Percentiles rank a stretch among this genome's conserved stretches.
These are phyloP conservation scores for Penicillium capsulatum DNA, from an alignment of 2,329 filamentous ascomycete species.

Conservation along the genomic window DNA sequence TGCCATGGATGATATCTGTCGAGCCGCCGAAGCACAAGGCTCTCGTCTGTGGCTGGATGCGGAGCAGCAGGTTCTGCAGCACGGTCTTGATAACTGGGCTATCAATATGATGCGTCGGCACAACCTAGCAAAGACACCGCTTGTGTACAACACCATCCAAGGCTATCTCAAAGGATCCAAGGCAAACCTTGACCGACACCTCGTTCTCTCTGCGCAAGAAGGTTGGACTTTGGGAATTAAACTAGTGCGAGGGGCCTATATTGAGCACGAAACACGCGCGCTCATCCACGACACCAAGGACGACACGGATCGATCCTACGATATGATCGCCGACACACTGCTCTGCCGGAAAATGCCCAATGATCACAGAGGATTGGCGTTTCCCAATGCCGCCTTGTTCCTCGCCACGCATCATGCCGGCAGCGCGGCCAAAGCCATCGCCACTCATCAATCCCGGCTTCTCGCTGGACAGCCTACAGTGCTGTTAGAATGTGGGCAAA, in stretches of 20 bases:
- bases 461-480: conserved; percentile 35
- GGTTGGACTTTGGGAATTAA: conserved; percentile 43
- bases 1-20: conserved; percentile 40
- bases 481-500: conserved; percentile 62
- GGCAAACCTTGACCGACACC: conserved; percentile 37
- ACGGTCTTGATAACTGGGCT: conserved; percentile 44
- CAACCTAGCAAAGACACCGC: conserved; percentile 31
- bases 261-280: conserved; percentile 36
- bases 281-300: conserved; percentile 38
- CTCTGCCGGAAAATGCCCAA: conserved; percentile 42
- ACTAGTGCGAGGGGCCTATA: conserved; percentile 47
- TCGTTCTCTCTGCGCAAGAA: conserved; percentile 37
- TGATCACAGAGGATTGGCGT: conserved; percentile 15
- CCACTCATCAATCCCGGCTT: conserved; percentile 34
- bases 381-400: conserved; percentile 43
- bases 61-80: conserved; percentile 46
- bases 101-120: conserved; percentile 45
- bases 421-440: conserved; percentile 45
- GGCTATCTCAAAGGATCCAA: conserved; percentile 45
- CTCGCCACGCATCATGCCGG: conserved; percentile 52
- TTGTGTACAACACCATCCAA: conserved; percentile 45
- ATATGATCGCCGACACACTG: conserved; percentile 47
- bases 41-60: conserved; percentile 46
- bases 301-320: conserved; percentile 45
- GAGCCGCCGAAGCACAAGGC: conserved; percentile 30